Percentiles rank a stretch among this genome's conserved stretches.
Conservation (phyloP, 306 rosid species). For the Prosopis cineraria region DNA sequence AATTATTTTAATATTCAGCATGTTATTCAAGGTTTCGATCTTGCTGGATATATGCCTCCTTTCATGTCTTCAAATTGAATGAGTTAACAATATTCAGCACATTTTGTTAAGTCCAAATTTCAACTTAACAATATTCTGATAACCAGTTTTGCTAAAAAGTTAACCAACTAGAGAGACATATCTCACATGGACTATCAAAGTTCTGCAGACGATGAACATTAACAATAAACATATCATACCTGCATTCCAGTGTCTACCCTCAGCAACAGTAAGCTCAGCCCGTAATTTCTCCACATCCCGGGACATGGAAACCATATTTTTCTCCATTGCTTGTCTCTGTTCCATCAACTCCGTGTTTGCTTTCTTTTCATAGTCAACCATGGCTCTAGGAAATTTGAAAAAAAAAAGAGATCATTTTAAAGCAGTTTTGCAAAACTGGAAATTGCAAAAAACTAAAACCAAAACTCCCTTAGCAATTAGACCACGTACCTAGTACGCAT, state of each 20-base stretch:
- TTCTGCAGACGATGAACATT: conserved; percentile 24
- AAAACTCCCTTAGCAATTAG: conserved; percentile 5
- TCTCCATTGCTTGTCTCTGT: conserved; percentile 91
- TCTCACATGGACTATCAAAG: conserved; percentile 17
- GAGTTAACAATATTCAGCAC: conserved; percentile 15
- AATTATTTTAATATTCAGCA: conserved; percentile 1
- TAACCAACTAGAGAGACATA: conserved; percentile 1
- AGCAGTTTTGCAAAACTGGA: conserved; percentile 4
- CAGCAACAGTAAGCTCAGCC: conserved; percentile 69
- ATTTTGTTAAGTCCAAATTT: conserved; percentile 17
- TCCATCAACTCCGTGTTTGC: conserved; percentile 83
- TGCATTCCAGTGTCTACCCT: conserved; percentile 77
- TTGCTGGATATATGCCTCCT: not conserved
- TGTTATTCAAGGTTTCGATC: conserved; percentile 1
- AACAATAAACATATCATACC: conserved; percentile 51
- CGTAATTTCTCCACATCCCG: conserved; percentile 89
- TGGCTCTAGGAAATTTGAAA: conserved; percentile 45
- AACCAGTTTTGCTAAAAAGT: not conserved
- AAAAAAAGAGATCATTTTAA: conserved; percentile 25
- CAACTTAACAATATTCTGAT: conserved; percentile 2
- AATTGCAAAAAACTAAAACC: conserved; percentile 7
- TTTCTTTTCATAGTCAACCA: conserved; percentile 80
- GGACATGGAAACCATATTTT: conserved; percentile 86
- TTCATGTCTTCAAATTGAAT: conserved; percentile 3
- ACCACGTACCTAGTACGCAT: conserved; percentile 74